Evolutionary conservation across 176 grass and related monocot species (phyloP), one percentile per base, ranked within the genome.

Genomic region (Rhynchospora pubera): DNA sequence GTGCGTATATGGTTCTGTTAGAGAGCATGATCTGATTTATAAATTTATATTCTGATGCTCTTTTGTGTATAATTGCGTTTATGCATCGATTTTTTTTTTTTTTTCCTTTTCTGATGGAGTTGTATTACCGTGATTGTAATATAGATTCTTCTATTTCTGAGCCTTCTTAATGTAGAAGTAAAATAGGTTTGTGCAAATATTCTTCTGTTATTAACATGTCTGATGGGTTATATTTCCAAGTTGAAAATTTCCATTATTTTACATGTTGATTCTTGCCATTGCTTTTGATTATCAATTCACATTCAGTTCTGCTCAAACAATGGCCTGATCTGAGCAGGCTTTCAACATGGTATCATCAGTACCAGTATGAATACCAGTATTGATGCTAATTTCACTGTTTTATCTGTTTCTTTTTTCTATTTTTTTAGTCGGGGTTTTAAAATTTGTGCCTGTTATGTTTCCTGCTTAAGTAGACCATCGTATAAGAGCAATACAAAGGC

Each of bases 31-130:
- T 53, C 48, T 75, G 45, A 55, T 73, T 55, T 76, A 55, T 55
- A 10, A 53, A 55, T 52, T 74, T 51, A 74, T 51, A 51, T 74
- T 74, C 19, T 51, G 47, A 74, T 52, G 46, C 46, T 68, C 65
- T 51, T 74, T 52, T 23, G 72, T 55, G 71, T 56, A 53, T 77
- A 56, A 55, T 77, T 77, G 50, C 56, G n/a, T 16, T 70, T 69
- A 77, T 32, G 30, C 72, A 77, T 77, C 18, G 24, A 56, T 74
- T 74, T 74, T 23, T n/a, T 1, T 74, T 62, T 74, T 7, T 1
- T 53, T 12, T 3, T n/a, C n/a, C 50, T 74, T 7, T 0, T 53
- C 5, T 3, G 72, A 23, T 18, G 48, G 47, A 76, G 71, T 56
- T 77, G 72, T 77, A 34, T 22, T 56, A 56, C 53, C 23, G 23